Conservation (phyloP, 208 protist genomes). For the Angomonas ambiguus region DNA sequence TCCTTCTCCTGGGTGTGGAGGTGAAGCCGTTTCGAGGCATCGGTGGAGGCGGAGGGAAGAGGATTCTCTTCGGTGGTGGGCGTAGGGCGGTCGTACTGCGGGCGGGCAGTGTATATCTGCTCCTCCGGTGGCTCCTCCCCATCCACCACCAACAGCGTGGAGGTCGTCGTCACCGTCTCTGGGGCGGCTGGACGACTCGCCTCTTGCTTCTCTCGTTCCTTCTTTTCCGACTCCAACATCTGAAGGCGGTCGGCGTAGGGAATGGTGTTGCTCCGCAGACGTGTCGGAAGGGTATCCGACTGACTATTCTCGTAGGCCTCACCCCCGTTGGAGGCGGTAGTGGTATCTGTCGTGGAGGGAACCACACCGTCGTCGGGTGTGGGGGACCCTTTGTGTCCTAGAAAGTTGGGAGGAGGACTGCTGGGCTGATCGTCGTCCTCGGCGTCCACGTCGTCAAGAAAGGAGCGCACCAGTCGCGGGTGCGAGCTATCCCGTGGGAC, state of each 20-base stretch:
- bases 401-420: no score
- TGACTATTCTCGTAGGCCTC: background rate
- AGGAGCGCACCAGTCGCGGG: no score
- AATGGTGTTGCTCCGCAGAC: background rate
- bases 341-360: background rate
- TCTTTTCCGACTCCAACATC: background rate
- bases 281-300: background rate
- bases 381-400: no score
- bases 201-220: background rate
- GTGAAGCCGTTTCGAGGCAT: background rate
- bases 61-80: background rate
- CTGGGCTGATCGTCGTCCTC: no score
- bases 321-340: background rate
- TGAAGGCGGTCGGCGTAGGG: background rate
- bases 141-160: background rate
- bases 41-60: no score
- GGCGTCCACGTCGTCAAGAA: no score
- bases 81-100: background rate
- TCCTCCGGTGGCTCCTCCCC: background rate
- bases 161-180: background rate
- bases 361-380: no score
- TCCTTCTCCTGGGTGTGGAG: background rate
- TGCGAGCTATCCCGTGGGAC: no score
- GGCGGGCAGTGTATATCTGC: background rate
- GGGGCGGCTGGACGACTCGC: background rate